A percentile compares a stretch with the other conserved stretches of the same genome.
Evolutionary conservation across 2,329 filamentous ascomycete species (phyloP).

Genomic region (Talaromyces verruculosus): DNA sequence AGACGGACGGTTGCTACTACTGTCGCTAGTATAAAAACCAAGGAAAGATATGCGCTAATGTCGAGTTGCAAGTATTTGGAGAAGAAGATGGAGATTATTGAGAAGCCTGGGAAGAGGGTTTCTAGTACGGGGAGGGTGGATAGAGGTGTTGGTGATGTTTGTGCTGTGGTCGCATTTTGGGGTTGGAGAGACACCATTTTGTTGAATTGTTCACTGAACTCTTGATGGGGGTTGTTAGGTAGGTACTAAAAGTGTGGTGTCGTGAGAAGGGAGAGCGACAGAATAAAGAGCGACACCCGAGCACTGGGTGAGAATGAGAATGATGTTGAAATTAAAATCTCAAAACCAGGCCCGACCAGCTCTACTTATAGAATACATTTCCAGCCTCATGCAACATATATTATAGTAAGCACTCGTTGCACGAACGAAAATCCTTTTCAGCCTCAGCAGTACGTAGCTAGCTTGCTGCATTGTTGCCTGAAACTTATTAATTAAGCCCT

Average conservation of each 20-base stretch:
- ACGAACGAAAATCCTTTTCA: neutral
- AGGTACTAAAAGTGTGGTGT: neutral
- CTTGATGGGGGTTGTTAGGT: neutral
- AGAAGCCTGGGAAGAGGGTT: slow-evolving; percentile 17
- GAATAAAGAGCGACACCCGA: neutral
- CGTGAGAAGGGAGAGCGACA: neutral
- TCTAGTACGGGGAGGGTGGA: slow-evolving; percentile 12
- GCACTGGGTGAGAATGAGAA: neutral
- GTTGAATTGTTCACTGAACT: too few relatives aligned
- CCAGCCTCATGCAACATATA: neutral
- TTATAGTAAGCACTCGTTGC: neutral
- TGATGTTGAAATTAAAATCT: neutral
- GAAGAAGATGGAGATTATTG: slow-evolving; percentile 42
- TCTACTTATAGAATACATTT: neutral
- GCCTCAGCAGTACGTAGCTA: neutral
- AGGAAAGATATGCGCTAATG: slow-evolving; percentile 55
- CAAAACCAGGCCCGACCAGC: neutral
- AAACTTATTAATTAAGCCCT: neutral
- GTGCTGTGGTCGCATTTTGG: slow-evolving; percentile 14
- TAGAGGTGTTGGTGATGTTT: slow-evolving; percentile 4
- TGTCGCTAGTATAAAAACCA: slow-evolving; percentile 54
- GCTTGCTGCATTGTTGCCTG: slow-evolving; percentile 6
- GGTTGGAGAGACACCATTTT: slow-evolving; percentile 12
- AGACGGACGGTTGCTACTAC: slow-evolving; percentile 57
- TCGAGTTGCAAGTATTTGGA: slow-evolving; percentile 18